phyloP scores from a whole-genome alignment of 257 asterid genomes.

The Thymus mandschuricus region DNA sequence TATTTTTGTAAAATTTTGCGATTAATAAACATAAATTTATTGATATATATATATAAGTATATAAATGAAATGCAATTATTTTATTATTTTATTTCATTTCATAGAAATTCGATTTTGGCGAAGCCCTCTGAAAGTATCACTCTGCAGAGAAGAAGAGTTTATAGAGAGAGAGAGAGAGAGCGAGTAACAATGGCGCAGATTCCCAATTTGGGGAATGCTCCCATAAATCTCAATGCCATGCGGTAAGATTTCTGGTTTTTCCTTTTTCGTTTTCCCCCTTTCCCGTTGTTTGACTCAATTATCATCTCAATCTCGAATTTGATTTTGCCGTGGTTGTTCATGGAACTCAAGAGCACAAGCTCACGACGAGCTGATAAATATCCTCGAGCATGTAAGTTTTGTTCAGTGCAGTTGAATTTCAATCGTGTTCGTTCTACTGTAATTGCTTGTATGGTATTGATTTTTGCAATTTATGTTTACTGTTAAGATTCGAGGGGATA shows the following conservation, averaged over 20 bases:
- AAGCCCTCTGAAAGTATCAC: background rate
- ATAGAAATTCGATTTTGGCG: background rate
- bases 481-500: conserved; percentile 83
- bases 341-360: conserved; percentile 68
- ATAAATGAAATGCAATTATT: too few species aligned
- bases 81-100: background rate
- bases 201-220: conserved; percentile 86
- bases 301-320: background rate
- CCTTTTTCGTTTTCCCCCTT: conserved; percentile 4
- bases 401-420: conserved; percentile 6
- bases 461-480: conserved; percentile 4
- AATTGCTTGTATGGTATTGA: background rate
- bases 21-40: too few species aligned
- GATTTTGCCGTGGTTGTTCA: conserved; percentile 21
- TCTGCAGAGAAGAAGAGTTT: conserved; percentile 3
- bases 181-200: conserved; percentile 69
- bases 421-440: conserved; percentile 6
- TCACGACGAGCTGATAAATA: conserved; percentile 69
- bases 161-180: conserved; percentile 24
- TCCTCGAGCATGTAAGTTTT: conserved; percentile 73
- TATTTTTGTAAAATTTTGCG: too few species aligned
- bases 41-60: too few species aligned
- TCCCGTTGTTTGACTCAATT: background rate
- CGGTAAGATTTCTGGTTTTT: conserved; percentile 43
- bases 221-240: conserved; percentile 72